Percentiles rank a stretch among this genome's conserved stretches.
These are phyloP conservation scores for Aurifilum marmelostoma DNA, from an alignment of 2,329 filamentous ascomycete species.

Conservation along the genomic window DNA sequence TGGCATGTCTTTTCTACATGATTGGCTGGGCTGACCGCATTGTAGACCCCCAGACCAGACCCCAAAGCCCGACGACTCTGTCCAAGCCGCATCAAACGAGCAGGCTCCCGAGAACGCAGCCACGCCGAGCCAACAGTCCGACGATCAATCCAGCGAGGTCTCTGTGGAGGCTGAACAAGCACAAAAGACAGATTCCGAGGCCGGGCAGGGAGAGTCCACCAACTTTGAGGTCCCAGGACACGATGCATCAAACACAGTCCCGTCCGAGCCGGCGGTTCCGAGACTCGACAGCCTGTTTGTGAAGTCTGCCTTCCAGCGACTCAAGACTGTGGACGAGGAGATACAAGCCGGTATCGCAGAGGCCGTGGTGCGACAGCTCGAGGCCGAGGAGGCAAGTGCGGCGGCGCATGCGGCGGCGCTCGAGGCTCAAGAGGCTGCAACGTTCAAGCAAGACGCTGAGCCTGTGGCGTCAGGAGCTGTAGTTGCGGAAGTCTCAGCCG, in stretches of 20 bases:
- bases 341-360: conserved; percentile 34
- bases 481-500: not conserved
- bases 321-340: conserved; percentile 25
- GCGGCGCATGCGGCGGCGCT: not conserved
- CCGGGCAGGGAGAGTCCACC: conserved; percentile 8
- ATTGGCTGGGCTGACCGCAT: not conserved
- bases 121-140: conserved; percentile 9
- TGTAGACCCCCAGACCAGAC: conserved; percentile 24
- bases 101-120: conserved; percentile 5
- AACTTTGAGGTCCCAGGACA: conserved; percentile 6
- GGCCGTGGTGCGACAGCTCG: conserved; percentile 30
- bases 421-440: not conserved
- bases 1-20: not conserved
- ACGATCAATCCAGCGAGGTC: conserved; percentile 12
- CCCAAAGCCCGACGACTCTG: conserved; percentile 12
- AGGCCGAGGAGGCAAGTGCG: conserved; percentile 18
- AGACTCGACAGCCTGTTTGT: conserved; percentile 17
- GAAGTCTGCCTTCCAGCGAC: conserved; percentile 24
- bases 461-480: too few species aligned
- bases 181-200: not conserved
- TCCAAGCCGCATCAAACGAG: conserved; percentile 16
- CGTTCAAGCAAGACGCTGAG: not conserved
- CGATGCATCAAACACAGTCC: conserved; percentile 5
- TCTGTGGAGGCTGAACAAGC: conserved; percentile 10
- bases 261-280: not conserved